A percentile compares a stretch with the other conserved stretches of the same genome.
These are phyloP conservation scores for Blakeslea trispora DNA, from an alignment of 371 early-diverging fungal species.

Conservation along the genomic window DNA sequence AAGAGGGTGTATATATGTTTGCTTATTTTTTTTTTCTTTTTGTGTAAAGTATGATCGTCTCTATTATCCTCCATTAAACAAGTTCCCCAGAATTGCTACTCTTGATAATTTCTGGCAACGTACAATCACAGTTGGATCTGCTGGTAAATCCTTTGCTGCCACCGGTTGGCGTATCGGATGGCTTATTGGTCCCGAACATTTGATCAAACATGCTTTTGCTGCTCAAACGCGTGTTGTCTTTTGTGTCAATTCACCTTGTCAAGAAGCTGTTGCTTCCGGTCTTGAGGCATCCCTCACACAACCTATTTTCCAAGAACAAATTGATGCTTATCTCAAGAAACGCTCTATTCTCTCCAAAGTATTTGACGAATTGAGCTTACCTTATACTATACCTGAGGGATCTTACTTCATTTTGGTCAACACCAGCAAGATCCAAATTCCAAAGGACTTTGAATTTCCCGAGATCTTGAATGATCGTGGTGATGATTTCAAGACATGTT, in stretches of 20 bases:
- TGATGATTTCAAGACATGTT: slow-evolving; percentile 81
- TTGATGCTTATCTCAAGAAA: slow-evolving; percentile 66
- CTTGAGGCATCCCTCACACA: slow-evolving; percentile 67
- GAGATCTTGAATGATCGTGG: slow-evolving; percentile 62
- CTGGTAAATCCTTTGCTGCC: slow-evolving; percentile 93
- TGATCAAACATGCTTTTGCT: slow-evolving; percentile 77
- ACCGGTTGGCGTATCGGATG: slow-evolving; percentile 98
- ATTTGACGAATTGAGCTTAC: slow-evolving; percentile 72
- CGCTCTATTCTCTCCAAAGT: slow-evolving; percentile 73
- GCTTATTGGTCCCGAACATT: slow-evolving; percentile 79
- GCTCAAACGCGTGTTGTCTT: slow-evolving; percentile 93
- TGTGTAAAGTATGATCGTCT: slow-evolving; percentile 83
- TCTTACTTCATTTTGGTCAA: slow-evolving; percentile 94
- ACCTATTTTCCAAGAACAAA: slow-evolving; percentile 74
- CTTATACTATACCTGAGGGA: slow-evolving; percentile 89
- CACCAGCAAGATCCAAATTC: slow-evolving; percentile 67
- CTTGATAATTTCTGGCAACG: slow-evolving; percentile 88
- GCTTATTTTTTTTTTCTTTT: neutral
- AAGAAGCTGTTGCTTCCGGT: slow-evolving; percentile 86
- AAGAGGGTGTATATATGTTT: neutral
- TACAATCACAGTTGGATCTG: slow-evolving; percentile 92
- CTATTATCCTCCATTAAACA: slow-evolving; percentile 66
- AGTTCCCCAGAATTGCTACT: slow-evolving; percentile 79
- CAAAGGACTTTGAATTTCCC: slow-evolving; percentile 67
- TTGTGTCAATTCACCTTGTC: slow-evolving; percentile 86